Conservation (phyloP, 2,329 filamentous ascomycete genomes). For the Phyllosticta citrichinensis region DNA sequence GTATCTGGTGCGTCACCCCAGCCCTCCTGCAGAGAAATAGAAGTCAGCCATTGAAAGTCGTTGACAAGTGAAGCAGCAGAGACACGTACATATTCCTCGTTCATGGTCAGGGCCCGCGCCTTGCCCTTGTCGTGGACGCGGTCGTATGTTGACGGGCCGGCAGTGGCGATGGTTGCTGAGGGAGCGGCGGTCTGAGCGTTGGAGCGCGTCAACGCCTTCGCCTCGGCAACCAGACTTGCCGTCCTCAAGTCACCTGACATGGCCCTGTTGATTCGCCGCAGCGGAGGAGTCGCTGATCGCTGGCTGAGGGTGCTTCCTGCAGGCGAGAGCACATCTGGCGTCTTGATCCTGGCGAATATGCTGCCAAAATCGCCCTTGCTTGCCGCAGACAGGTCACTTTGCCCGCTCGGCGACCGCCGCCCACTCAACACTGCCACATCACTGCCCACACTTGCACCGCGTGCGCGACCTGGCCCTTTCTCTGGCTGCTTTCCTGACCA, state of each 20-base stretch:
- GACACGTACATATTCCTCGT: conserved; percentile 81
- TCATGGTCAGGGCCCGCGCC: conserved; percentile 62
- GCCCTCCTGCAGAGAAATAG: conserved; percentile 59
- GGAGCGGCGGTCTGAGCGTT: conserved; percentile 17
- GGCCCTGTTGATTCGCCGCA: conserved; percentile 57
- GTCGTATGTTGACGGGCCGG: conserved; percentile 51
- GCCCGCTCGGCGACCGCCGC: conserved; percentile 28
- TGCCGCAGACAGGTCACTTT: conserved; percentile 34
- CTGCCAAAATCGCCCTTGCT: conserved; percentile 10
- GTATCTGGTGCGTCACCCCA: conserved; percentile 85
- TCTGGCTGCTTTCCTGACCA: background rate
- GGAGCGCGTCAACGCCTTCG: conserved; percentile 15
- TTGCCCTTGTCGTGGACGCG: conserved; percentile 82
- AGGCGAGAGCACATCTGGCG: conserved; percentile 44
- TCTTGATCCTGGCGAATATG: conserved; percentile 30
- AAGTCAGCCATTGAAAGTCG: conserved; percentile 13
- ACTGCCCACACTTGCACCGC: background rate
- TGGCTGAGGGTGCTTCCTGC: conserved; percentile 48
- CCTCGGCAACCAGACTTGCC: conserved; percentile 50
- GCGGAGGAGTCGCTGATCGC: conserved; percentile 53
- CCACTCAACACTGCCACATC: conserved; percentile 21
- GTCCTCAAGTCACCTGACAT: conserved; percentile 69
- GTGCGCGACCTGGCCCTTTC: background rate
- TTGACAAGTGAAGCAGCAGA: conserved; percentile 7
- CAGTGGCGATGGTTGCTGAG: conserved; percentile 26